A percentile compares a stretch with the other conserved stretches of the same genome.
Evolutionary conservation across 2,329 filamentous ascomycete genomes (phyloP).

Genomic region (Clarireedia homoeocarpa): DNA sequence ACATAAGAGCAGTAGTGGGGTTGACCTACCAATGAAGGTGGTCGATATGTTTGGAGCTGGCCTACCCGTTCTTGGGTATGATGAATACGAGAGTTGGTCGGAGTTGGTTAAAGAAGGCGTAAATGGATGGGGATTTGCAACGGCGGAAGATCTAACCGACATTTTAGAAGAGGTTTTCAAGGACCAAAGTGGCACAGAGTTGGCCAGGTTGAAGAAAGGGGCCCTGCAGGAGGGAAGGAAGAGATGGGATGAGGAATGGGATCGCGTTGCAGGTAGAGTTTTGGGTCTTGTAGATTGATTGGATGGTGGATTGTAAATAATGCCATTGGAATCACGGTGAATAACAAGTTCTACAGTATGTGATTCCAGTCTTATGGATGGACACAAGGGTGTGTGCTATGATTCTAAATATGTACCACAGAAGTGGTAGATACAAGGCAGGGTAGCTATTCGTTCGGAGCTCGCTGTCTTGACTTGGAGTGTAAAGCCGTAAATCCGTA

Average conservation of each 20-base stretch:
- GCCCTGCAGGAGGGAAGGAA: constrained; percentile 66
- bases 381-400: too few species aligned
- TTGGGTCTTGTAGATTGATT: constrained; percentile 38
- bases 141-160: constrained; percentile 53
- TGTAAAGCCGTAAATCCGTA: too few species aligned
- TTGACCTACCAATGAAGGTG: constrained; percentile 98
- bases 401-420: too few species aligned
- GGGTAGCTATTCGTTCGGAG: too few species aligned
- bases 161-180: constrained; percentile 59
- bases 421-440: too few species aligned
- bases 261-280: constrained; percentile 67
- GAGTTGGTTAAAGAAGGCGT: constrained; percentile 84
- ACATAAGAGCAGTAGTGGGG: constrained; percentile 87
- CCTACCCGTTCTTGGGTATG: constrained; percentile 82
- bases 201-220: constrained; percentile 57
- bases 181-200: constrained; percentile 40
- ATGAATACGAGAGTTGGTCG: constrained; percentile 75
- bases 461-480: too few species aligned
- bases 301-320: neutral
- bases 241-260: constrained; percentile 92
- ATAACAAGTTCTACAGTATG: too few species aligned
- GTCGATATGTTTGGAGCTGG: constrained; percentile 98
- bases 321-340: neutral
- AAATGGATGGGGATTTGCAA: constrained; percentile 82
- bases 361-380: too few species aligned